Percentiles rank a stretch among this genome's conserved stretches.
These are phyloP conservation scores for Colletotrichum somersetense DNA, from an alignment of 2,329 filamentous ascomycete species.

Conservation along the genomic window DNA sequence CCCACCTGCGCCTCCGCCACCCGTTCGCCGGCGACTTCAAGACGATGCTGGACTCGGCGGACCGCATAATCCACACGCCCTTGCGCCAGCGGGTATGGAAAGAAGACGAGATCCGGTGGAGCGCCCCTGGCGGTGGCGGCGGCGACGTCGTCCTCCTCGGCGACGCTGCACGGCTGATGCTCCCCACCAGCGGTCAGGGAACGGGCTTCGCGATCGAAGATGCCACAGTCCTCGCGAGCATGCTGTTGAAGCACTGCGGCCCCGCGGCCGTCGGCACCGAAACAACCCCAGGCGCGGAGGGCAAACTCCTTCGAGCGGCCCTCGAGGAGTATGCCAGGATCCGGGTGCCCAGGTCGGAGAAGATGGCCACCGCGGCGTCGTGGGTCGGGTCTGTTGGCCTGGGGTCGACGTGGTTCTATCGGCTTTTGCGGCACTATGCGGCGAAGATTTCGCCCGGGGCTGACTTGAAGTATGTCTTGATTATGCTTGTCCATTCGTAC, in stretches of 20 bases:
- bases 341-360: slow-evolving; percentile 44
- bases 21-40: slow-evolving; percentile 44
- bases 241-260: slow-evolving; percentile 36
- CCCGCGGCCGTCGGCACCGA: neutral
- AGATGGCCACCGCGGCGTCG: slow-evolving; percentile 44
- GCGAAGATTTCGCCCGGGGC: neutral
- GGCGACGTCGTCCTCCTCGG: slow-evolving; percentile 44
- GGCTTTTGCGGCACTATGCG: neutral
- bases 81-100: slow-evolving; percentile 46
- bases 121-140: neutral
- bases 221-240: slow-evolving; percentile 44
- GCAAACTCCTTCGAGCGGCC: neutral
- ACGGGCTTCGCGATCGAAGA: slow-evolving; percentile 47
- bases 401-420: slow-evolving; percentile 32
- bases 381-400: slow-evolving; percentile 39
- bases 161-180: slow-evolving; percentile 45
- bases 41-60: slow-evolving; percentile 42
- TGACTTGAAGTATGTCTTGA: neutral
- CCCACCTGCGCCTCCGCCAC: slow-evolving; percentile 37
- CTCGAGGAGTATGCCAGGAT: slow-evolving; percentile 43
- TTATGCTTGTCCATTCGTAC: too few species aligned
- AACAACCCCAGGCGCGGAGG: too few species aligned
- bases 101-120: slow-evolving; percentile 45
- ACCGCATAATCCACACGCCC: slow-evolving; percentile 46
- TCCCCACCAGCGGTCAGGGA: slow-evolving; percentile 47